Evolutionary conservation across 495 filamentous ascomycete species (phyloP).

Genomic region (Aspergillus saccharolyticus): DNA sequence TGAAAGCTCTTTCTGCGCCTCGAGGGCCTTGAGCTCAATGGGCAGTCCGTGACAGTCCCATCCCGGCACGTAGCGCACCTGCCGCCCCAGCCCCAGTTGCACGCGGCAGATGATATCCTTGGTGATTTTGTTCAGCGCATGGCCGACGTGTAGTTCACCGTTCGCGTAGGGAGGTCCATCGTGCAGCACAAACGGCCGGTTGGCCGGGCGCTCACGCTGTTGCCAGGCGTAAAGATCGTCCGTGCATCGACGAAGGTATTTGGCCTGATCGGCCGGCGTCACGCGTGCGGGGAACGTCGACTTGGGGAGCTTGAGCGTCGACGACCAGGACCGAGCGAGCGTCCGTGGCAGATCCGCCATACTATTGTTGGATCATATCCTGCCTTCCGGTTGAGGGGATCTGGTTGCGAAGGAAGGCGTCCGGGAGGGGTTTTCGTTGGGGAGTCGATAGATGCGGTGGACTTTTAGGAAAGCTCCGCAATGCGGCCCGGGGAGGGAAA

Average conservation of each 20-base stretch:
- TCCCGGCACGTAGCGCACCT: constrained; percentile 82
- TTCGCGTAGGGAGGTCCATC: constrained; percentile 98
- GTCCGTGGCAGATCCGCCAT: constrained; percentile 46
- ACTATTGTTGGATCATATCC: constrained; percentile 37
- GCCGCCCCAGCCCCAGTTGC: constrained; percentile 70
- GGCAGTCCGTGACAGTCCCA: constrained; percentile 99
- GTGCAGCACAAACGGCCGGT: constrained; percentile 72
- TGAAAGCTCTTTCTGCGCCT: constrained; percentile 38
- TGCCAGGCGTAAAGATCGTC: constrained; percentile 92
- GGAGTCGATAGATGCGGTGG: background rate
- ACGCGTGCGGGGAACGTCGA: constrained; percentile 54
- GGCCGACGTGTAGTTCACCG: constrained; percentile 88
- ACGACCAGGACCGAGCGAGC: constrained; percentile 51
- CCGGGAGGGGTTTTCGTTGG: background rate
- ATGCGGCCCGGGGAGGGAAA: background rate
- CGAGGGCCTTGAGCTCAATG: constrained; percentile 95
- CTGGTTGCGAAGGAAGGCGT: background rate
- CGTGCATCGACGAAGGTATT: constrained; percentile 72
- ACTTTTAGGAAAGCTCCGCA: constrained; percentile 7
- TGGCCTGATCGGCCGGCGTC: constrained; percentile 44
- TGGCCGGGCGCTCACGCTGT: constrained; percentile 50
- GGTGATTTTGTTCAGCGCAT: constrained; percentile 94
- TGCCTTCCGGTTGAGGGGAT: constrained; percentile 5
- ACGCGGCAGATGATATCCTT: constrained; percentile 89
- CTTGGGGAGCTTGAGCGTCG: constrained; percentile 56